A percentile compares a stretch with the other conserved stretches of the same genome.
phyloP scores from a whole-genome alignment of 305 asterid genomes.

The Fraxinus floribunda region DNA sequence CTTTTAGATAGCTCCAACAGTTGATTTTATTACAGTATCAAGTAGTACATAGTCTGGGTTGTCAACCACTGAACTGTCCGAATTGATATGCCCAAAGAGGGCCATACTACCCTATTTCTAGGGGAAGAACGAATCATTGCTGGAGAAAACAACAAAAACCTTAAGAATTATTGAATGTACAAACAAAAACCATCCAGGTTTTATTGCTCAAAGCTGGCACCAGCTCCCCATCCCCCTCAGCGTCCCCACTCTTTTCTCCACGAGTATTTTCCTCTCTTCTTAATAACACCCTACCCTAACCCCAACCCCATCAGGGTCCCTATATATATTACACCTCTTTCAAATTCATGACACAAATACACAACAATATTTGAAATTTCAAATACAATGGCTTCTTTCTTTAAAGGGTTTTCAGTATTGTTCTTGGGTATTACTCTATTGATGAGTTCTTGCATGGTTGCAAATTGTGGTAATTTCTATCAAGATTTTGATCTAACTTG shows the following conservation, averaged over 20 bases:
- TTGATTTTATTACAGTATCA: slow-evolving; percentile 16
- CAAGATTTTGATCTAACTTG: slow-evolving; percentile 65
- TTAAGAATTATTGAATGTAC: slow-evolving; percentile 18
- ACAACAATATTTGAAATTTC: neutral
- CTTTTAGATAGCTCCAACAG: neutral
- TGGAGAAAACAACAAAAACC: slow-evolving; percentile 20
- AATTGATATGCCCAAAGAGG: slow-evolving; percentile 24
- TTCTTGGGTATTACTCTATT: slow-evolving; percentile 20
- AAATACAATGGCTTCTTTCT: slow-evolving; percentile 26
- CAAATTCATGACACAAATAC: slow-evolving; percentile 18
- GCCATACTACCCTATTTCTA: slow-evolving; percentile 28
- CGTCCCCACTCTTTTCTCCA: slow-evolving; percentile 2
- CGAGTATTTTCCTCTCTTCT: slow-evolving; percentile 26
- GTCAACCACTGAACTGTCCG: slow-evolving; percentile 54
- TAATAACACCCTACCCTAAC: slow-evolving; percentile 4
- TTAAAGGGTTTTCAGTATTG: slow-evolving; percentile 15
- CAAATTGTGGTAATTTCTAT: slow-evolving; percentile 48
- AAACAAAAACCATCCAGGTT: slow-evolving; percentile 41
- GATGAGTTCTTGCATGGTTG: slow-evolving; percentile 36
- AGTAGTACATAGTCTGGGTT: slow-evolving; percentile 32
- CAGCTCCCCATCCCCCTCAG: slow-evolving; percentile 39
- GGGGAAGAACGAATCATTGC: slow-evolving; percentile 41
- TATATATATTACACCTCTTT: slow-evolving; percentile 29
- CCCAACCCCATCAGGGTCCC: neutral
- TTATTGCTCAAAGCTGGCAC: slow-evolving; percentile 58